These are phyloP conservation scores for Mimosa pudica DNA, from an alignment of 306 rosid genomes.

Conservation along the genomic window DNA sequence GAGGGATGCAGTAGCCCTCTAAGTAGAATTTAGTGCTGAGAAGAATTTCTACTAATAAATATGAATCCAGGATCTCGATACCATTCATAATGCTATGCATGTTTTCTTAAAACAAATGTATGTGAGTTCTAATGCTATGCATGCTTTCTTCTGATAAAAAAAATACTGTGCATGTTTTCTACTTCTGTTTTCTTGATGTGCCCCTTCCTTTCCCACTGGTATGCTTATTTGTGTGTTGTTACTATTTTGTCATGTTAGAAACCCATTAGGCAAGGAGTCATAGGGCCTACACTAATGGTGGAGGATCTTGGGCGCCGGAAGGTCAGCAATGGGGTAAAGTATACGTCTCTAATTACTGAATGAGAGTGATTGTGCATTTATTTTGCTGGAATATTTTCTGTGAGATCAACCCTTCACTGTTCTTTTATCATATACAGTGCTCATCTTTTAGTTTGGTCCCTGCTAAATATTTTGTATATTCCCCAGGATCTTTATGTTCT, in stretches of 20 bases:
- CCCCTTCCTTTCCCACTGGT: neutral
- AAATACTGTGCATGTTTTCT: neutral
- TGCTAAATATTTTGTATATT: constrained; percentile 33
- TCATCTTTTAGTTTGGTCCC: constrained; percentile 20
- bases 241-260: constrained; percentile 48
- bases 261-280: constrained; percentile 85
- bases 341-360: constrained; percentile 20
- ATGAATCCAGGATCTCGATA: neutral
- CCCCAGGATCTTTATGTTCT: constrained; percentile 76
- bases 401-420: constrained; percentile 9
- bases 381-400: constrained; percentile 21
- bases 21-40: neutral
- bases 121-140: constrained; percentile 14
- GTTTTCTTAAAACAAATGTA: neutral
- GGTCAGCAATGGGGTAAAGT: constrained; percentile 63
- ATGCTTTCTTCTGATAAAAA: neutral
- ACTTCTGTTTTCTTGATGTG: neutral
- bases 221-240: neutral
- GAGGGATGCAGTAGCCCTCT: too few species aligned
- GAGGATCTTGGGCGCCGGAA: constrained; percentile 72
- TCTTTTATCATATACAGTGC: constrained; percentile 1
- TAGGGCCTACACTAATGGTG: constrained; percentile 86
- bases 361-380: constrained; percentile 24
- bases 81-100: constrained; percentile 12
- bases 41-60: neutral